Percentiles rank a stretch among this genome's conserved stretches.
phyloP scores from a whole-genome alignment of 139 green algal genomes.

The Chlamydomonas schloesseri region DNA sequence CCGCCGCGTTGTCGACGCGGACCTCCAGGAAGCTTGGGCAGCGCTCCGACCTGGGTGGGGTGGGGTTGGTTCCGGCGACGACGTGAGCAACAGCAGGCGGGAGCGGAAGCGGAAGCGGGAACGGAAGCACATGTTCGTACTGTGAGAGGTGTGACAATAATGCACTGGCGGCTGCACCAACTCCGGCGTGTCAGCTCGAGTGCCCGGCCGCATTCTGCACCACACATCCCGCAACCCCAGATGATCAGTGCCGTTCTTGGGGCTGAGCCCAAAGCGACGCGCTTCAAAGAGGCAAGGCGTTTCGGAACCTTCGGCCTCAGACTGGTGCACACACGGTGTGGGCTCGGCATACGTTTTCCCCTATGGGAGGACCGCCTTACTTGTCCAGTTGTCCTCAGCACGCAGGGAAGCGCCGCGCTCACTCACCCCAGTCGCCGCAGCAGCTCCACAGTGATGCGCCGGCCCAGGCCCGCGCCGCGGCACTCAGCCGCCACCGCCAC shows the following conservation, averaged over 20 bases:
- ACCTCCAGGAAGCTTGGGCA: constrained; percentile 7
- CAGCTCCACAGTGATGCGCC: background rate
- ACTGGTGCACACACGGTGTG: too few species aligned
- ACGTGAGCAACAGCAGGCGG: background rate
- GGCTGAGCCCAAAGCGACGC: too few species aligned
- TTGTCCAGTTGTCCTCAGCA: too few species aligned
- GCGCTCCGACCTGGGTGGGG: background rate
- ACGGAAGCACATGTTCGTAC: too few species aligned
- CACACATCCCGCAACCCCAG: background rate
- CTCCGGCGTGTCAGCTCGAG: too few species aligned
- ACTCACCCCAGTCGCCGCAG: constrained; percentile 15
- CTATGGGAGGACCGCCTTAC: too few species aligned
- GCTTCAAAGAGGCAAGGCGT: too few species aligned
- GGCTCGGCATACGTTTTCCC: too few species aligned
- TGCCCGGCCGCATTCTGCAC: background rate
- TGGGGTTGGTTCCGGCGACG: background rate
- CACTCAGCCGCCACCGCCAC: background rate
- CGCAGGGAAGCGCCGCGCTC: too few species aligned
- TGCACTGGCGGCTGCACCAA: background rate
- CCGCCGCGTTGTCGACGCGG: constrained; percentile 17
- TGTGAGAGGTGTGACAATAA: too few species aligned
- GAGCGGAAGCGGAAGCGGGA: background rate
- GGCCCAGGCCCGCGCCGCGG: background rate
- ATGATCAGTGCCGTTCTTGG: too few species aligned
- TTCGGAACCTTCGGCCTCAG: too few species aligned